Percentiles rank a stretch among this genome's conserved stretches.
Evolutionary conservation across 495 filamentous ascomycete species (phyloP).

Genomic region (Trichocladium uniseriatum): DNA sequence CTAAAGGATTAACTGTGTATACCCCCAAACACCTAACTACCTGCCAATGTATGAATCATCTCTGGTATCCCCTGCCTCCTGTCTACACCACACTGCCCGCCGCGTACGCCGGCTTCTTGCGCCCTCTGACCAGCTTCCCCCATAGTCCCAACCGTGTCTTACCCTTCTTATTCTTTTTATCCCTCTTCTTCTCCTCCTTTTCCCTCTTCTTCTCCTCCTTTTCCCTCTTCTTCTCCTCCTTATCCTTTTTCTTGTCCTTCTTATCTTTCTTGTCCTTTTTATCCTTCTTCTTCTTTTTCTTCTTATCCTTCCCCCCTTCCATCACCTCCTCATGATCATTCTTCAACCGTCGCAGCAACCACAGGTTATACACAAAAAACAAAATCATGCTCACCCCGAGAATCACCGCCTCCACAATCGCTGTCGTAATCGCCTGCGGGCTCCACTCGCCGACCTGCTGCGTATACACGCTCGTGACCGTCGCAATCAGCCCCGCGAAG

Average conservation of each 20-base stretch:
- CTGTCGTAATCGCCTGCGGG: slow-evolving; percentile 36
- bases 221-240: not conserved
- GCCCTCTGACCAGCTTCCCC: not conserved
- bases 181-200: too few relatives aligned
- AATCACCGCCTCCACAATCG: slow-evolving; percentile 19
- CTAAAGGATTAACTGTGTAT: not conserved
- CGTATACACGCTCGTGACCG: slow-evolving; percentile 42
- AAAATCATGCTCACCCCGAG: slow-evolving; percentile 17
- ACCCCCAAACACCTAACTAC: too few relatives aligned
- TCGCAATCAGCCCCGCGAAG: slow-evolving; percentile 39
- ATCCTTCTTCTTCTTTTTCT: not conserved
- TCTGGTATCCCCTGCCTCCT: not conserved
- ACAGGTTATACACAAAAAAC: slow-evolving; percentile 31
- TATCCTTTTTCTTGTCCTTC: not conserved
- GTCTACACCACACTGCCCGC: slow-evolving; percentile 15
- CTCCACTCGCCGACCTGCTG: slow-evolving; percentile 38
- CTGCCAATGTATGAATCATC: not conserved
- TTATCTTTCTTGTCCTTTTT: not conserved
- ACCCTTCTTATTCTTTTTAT: too few relatives aligned
- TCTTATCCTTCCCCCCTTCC: not conserved
- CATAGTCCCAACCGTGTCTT: not conserved
- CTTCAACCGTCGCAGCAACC: slow-evolving; percentile 25
- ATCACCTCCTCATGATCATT: slow-evolving; percentile 11
- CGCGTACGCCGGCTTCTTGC: slow-evolving; percentile 7
- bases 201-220: too few relatives aligned